phyloP scores from a whole-genome alignment of 2,329 filamentous ascomycete species.

The Cladosporium austrohemisphaericum region DNA sequence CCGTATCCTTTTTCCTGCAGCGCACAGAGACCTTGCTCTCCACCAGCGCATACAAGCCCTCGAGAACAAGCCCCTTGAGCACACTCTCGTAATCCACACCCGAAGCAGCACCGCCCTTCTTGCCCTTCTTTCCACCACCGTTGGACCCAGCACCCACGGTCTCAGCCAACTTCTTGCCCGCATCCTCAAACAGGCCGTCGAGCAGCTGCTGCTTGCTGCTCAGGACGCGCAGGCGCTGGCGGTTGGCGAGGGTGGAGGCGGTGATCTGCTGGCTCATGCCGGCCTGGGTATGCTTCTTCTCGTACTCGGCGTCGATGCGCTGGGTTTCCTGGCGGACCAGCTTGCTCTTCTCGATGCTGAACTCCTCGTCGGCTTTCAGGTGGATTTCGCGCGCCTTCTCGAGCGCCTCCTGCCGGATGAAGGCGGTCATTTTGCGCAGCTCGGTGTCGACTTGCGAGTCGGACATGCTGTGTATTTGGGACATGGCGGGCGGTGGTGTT shows the following conservation, averaged over 20 bases:
- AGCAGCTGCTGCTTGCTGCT: conserved; percentile 84
- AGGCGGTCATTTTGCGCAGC: conserved; percentile 99
- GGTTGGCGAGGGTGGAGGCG: conserved; percentile 92
- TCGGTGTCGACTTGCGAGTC: conserved; percentile 97
- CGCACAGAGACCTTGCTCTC: conserved; percentile 74
- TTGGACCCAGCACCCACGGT: not conserved
- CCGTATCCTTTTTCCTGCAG: conserved; percentile 75
- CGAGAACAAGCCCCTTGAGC: conserved; percentile 77
- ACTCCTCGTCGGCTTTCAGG: conserved; percentile 98
- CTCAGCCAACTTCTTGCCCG: conserved; percentile 62
- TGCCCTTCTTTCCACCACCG: conserved; percentile 42
- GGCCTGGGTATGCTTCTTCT: conserved; percentile 99
- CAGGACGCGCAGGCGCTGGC: conserved; percentile 86
- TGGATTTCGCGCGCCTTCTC: conserved; percentile 97
- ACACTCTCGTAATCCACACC: conserved; percentile 66
- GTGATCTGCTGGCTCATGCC: conserved; percentile 99
- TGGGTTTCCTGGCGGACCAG: conserved; percentile 93
- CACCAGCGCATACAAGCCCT: conserved; percentile 83
- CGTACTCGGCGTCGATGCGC: conserved; percentile 86
- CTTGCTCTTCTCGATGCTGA: conserved; percentile 98
- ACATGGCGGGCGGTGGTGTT: conserved; percentile 62
- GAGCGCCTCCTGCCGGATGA: conserved; percentile 97
- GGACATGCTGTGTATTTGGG: conserved; percentile 88
- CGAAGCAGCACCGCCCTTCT: conserved; percentile 57
- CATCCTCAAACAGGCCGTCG: conserved; percentile 80